Base-by-base conservation (phyloP, 306 rosid species). In the Sophora flavescens region DNA sequence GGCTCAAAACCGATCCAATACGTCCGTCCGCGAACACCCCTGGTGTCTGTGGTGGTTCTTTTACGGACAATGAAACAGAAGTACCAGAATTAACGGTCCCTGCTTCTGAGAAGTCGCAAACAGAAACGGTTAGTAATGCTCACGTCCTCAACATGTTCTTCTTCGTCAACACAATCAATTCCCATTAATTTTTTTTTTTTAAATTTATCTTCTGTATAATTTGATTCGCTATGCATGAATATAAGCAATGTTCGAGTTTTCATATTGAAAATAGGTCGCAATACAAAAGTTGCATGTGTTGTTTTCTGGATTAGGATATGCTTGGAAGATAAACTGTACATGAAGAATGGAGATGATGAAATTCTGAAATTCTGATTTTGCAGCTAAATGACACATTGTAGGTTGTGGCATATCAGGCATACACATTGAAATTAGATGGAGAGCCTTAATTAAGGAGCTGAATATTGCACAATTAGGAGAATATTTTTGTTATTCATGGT, bases 71-170 rank as follows among this genome's bases (percentile, higher is more conserved):
- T 13, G 66, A 32, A 35, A 32, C 66, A 15, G 14, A 48, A 68
- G 11, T 63, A 63, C 52, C 79, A 50, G 63, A 75, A 63, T 9
- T 52, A 64, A 76, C 73, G 33, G 73, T 67, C 35, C 3, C 41
- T 63, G 18, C 42, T 35, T 50, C 71, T 13, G 17, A 18, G 51
- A 58, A 47, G 3, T 15, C 41, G 3, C 71, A 74, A 52, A 33
- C 38, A 41, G 39, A 75, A 13, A 47, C 62, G 39, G 64, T 16
- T 30, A 2, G 32, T 30, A 16, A 36, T 70, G 3, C 51, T 12
- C 63, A 53, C 51, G 4, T 53, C 63, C 0, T 38, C 33, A 35
- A 54, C 26, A 71, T 22, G 42, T 42, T 14, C 68, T 28, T 72
- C 42, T 53, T 17, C 12, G 17, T 22, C 13, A 18, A 16, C 17